These are phyloP conservation scores for Wickerhamiella occidentalis DNA, from an alignment of 805 yeast genomes.

Conservation along the genomic window DNA sequence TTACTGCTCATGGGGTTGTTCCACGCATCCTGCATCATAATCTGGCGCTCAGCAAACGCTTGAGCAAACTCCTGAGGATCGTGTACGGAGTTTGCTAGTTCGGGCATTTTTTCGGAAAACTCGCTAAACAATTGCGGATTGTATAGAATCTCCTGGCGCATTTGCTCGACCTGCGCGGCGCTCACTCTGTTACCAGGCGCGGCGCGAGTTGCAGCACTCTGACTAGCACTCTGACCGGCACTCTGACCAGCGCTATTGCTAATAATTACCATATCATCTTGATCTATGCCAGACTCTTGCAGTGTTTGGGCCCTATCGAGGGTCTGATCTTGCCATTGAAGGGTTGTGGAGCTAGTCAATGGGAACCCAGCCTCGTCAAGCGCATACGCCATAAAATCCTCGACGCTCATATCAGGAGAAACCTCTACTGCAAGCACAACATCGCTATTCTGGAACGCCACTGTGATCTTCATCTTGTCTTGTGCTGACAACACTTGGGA, in stretches of 20 bases:
- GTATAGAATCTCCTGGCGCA: slow-evolving; percentile 28
- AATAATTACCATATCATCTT: slow-evolving; percentile 42
- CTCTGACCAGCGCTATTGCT: too few species aligned
- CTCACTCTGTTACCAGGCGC: not conserved
- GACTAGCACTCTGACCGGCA: too few species aligned
- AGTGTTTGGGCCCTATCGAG: slow-evolving; percentile 30
- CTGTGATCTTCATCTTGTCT: slow-evolving; percentile 38
- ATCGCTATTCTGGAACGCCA: slow-evolving; percentile 40
- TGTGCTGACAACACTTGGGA: not conserved
- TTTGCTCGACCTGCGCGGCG: slow-evolving; percentile 22
- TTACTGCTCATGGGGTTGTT: slow-evolving; percentile 36
- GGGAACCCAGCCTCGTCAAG: slow-evolving; percentile 54
- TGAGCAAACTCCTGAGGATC: slow-evolving; percentile 40
- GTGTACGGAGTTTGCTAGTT: slow-evolving; percentile 34
- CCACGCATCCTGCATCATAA: slow-evolving; percentile 46
- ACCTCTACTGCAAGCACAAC: slow-evolving; percentile 47
- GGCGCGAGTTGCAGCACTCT: too few species aligned
- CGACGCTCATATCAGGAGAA: slow-evolving; percentile 47
- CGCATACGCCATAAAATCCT: slow-evolving; percentile 60
- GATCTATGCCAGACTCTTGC: slow-evolving; percentile 36
- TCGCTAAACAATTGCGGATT: slow-evolving; percentile 27
- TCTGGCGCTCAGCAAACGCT: slow-evolving; percentile 31
- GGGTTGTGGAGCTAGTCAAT: slow-evolving; percentile 33
- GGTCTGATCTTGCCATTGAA: slow-evolving; percentile 3
- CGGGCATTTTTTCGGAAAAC: slow-evolving; percentile 35